Base-by-base conservation (phyloP, 202 grass and related monocot species). In the Dendrocalamus latiflorus region DNA sequence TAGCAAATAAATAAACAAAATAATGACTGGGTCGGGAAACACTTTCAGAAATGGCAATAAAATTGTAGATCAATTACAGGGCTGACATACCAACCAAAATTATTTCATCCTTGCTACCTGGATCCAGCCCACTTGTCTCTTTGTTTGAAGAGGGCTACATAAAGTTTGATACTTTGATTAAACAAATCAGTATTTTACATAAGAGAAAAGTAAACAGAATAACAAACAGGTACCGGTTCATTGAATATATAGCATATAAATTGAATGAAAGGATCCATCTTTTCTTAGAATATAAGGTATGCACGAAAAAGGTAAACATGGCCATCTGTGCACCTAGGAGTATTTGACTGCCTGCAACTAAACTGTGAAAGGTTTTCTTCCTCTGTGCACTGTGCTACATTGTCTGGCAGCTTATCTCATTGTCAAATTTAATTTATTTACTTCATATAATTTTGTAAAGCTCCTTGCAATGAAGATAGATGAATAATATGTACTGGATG, bases 101-200 rank as follows among this genome's bases (percentile, higher is more conserved):
- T 26, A 45, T 54, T 74, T 69, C 88, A 83, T 86, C 88, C 53
- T 63, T 90, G 79, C 42, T 75, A 54, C 18, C 14, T 54, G 24
- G 60, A 79, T 90, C 84, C 68, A 83, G 26, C 6, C n/a, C 74
- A 47, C 47, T 38, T 41, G 69, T 63, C 25, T 79, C 79, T 79
- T 83, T 83, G 53, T 79, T 79, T 68, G 74, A 83, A 79, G 79
- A 73, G 17, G 36, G 48, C 88, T 90, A 28, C 73, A 83, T 75
- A 65, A 85, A 68, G 42, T 51, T 86, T 79, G 43, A 44, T 44
- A 68, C 34, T 60, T 86, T 79, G 43, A 44, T 44, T 60, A 78
- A 68, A 25, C 28, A 78, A 62, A 78, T 74, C 75, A 79, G 45
- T 43, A 77, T 22, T 86, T 67, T 72, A 57, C 15, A 73, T 38